phyloP scores from a whole-genome alignment of 2,329 filamentous ascomycete genomes.

The Raffaelea ambrosiae region DNA sequence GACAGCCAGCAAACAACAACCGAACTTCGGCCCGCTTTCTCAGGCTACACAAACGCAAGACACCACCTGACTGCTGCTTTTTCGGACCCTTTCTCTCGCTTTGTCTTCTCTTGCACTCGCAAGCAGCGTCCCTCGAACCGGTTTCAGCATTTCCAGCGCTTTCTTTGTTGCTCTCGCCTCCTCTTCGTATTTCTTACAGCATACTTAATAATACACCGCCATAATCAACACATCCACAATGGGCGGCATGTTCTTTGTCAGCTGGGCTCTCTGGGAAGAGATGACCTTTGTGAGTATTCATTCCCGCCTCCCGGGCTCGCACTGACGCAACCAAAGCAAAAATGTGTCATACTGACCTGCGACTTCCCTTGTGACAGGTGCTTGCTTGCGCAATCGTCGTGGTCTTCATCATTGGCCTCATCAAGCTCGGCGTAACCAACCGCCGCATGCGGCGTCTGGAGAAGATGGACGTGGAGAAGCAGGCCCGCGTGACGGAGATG shows the following conservation, averaged over 20 bases:
- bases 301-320: too few species aligned
- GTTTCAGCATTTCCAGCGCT: too few species aligned
- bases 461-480: slow-evolving; percentile 58
- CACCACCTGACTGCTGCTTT: too few species aligned
- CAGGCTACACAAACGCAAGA: too few species aligned
- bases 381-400: slow-evolving; percentile 61
- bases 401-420: slow-evolving; percentile 59
- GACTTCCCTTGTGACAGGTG: slow-evolving; percentile 42
- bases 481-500: slow-evolving; percentile 42
- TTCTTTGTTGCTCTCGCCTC: not conserved
- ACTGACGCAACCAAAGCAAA: not conserved
- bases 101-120: too few species aligned
- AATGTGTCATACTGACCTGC: not conserved
- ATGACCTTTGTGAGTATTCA: slow-evolving; percentile 80
- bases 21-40: too few species aligned
- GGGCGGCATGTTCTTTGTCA: slow-evolving; percentile 48
- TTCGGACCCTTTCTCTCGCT: too few species aligned
- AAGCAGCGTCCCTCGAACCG: too few species aligned
- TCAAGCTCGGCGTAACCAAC: slow-evolving; percentile 58
- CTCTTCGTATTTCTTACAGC: not conserved
- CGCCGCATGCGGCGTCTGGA: slow-evolving; percentile 48
- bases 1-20: too few species aligned
- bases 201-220: not conserved
- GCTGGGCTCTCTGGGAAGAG: slow-evolving; percentile 80
- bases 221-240: slow-evolving; percentile 17